Conservation (phyloP, 139 green algal species). For the Chlorella sp. region DNA sequence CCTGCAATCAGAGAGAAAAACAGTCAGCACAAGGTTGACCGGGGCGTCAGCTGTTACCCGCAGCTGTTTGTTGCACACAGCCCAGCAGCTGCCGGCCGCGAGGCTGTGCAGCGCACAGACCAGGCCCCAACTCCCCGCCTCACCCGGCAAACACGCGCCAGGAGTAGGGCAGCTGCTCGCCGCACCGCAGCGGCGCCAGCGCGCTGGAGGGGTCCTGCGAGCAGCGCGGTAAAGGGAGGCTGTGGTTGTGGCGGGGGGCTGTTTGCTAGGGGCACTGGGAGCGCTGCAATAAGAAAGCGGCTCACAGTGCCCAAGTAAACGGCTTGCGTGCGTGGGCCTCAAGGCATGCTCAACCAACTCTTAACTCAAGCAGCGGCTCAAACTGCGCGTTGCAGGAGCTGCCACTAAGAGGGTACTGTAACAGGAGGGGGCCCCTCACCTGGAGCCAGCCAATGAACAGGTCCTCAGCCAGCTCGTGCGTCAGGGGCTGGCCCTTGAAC, state of each 20-base stretch:
- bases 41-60: neutral
- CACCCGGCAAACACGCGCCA: constrained; percentile 71
- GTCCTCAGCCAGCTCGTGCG: constrained; percentile 80
- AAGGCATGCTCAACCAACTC: too few relatives aligned
- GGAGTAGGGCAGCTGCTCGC: constrained; percentile 34
- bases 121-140: neutral
- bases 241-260: too few relatives aligned
- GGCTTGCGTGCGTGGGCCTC: too few relatives aligned
- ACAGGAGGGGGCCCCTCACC: neutral
- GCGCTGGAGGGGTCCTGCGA: neutral
- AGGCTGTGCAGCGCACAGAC: neutral
- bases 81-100: neutral
- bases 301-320: too few relatives aligned
- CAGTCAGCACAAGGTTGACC: neutral
- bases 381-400: too few relatives aligned
- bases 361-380: too few relatives aligned
- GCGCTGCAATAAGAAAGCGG: too few relatives aligned
- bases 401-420: too few relatives aligned
- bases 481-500: constrained; percentile 81
- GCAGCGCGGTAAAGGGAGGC: too few relatives aligned
- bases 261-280: too few relatives aligned
- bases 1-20: neutral
- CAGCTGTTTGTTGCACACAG: too few relatives aligned
- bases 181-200: neutral
- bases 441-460: constrained; percentile 71